Base-by-base conservation (phyloP, 805 yeast species). In the Saccharomycopsis sp. region DNA sequence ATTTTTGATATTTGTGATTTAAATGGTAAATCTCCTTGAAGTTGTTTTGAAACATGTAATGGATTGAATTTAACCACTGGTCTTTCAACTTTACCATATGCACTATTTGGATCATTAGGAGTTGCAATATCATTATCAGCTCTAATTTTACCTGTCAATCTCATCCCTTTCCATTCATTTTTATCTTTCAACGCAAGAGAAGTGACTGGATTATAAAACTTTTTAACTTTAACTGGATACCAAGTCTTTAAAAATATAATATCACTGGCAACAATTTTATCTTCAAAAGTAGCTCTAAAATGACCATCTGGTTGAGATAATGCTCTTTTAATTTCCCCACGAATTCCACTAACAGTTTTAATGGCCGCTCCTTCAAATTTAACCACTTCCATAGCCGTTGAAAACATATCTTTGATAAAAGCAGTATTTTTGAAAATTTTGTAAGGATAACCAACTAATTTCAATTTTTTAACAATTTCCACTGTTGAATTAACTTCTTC, bases 351-450 rank as follows among this genome's bases (percentile, higher is more conserved):
- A 3, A 92, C 98, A 0, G 98, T 94, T 60, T 87, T 82, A 56
- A 92, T 87, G 34, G 87, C 79, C 0, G 98, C 98, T 44, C 99
- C 99, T 64, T 92, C 98, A 56, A 92, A 92, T 58, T 87, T 84
- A 30, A 97, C 97, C 42, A 89, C 95, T 63, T 92, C 99, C 61
- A 92, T 68, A 0, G 94, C 73, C 45, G 92, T 79, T 21, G 81
- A 69, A 59, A 92, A 92, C 99, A 92, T 92, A 54, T 89, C 96
- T 62, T 86, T 89, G 55, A 92, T 80, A 58, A 94, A 92, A 1
- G 98, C 98, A 3, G 98, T 92, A 62, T 92, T 92, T 56, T 86
- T 79, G 75, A 80, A 89, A 36, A 92, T 75, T 67, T 92, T 88
- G 60, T 81, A 76, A 17, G 99, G 97, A 58, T 86, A 73, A 37